A percentile compares a stretch with the other conserved stretches of the same genome.
phyloP scores from a whole-genome alignment of 179 eudicot species.

The Camellia oleifera region DNA sequence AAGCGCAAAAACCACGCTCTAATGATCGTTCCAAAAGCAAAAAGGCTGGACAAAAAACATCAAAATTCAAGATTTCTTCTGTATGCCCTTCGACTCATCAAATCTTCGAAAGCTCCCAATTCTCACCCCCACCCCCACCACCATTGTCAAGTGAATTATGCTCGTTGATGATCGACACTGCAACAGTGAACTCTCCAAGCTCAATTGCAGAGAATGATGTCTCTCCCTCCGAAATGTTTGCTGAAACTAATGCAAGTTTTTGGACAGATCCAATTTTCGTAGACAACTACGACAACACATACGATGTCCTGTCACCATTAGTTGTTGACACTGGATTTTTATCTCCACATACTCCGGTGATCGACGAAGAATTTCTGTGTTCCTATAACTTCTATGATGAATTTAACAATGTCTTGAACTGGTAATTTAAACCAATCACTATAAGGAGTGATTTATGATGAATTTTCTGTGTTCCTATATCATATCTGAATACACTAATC shows the following conservation, averaged over 20 bases:
- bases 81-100: background rate
- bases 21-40: slow-evolving; percentile 2
- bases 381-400: background rate
- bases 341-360: background rate
- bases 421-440: background rate
- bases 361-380: background rate
- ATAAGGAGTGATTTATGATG: background rate
- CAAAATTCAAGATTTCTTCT: background rate
- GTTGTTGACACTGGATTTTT: background rate
- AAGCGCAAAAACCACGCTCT: background rate
- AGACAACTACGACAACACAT: background rate
- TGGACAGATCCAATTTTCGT: slow-evolving; percentile 17
- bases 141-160: background rate
- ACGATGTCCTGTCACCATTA: background rate
- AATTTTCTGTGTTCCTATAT: background rate
- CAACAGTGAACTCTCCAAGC: background rate
- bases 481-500: too few species aligned
- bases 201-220: background rate
- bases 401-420: background rate
- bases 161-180: background rate
- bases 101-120: slow-evolving; percentile 16
- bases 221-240: background rate
- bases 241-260: background rate
- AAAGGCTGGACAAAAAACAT: background rate
- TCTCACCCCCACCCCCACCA: background rate